Conservation (phyloP, 805 yeast species). For the Jamesozyma lodderae region DNA sequence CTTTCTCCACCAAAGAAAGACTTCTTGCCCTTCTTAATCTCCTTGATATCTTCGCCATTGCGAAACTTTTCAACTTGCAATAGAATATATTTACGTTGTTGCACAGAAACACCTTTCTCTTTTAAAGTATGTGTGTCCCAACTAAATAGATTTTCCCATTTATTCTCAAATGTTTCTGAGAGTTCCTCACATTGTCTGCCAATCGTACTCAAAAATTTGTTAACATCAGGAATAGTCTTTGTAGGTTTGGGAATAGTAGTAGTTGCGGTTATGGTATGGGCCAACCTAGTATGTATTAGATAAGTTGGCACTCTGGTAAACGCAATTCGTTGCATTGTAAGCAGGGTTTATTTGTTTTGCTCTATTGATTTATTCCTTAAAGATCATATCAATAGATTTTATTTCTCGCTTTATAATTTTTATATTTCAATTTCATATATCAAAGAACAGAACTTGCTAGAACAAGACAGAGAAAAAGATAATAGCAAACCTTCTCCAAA, state of each 20-base stretch:
- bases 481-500: no score
- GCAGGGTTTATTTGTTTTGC: background rate
- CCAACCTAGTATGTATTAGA: no score
- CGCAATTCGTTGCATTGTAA: background rate
- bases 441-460: no score
- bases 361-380: no score
- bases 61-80: conserved; percentile 62
- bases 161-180: conserved; percentile 57
- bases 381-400: no score
- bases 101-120: conserved; percentile 65
- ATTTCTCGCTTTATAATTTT: no score
- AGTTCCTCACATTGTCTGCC: conserved; percentile 71
- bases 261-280: background rate
- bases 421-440: no score
- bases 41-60: conserved; percentile 46
- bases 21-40: conserved; percentile 61
- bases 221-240: conserved; percentile 52
- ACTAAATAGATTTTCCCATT: conserved; percentile 58
- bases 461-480: background rate
- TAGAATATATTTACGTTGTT: conserved; percentile 63
- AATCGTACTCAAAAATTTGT: conserved; percentile 62
- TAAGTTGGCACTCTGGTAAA: background rate
- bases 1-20: conserved; percentile 79
- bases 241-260: conserved; percentile 42
- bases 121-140: conserved; percentile 51